Evolutionary conservation across 148 eudicot species (phyloP), one percentile per base, ranked within the genome.

Genomic region (Camellia granthamiana): DNA sequence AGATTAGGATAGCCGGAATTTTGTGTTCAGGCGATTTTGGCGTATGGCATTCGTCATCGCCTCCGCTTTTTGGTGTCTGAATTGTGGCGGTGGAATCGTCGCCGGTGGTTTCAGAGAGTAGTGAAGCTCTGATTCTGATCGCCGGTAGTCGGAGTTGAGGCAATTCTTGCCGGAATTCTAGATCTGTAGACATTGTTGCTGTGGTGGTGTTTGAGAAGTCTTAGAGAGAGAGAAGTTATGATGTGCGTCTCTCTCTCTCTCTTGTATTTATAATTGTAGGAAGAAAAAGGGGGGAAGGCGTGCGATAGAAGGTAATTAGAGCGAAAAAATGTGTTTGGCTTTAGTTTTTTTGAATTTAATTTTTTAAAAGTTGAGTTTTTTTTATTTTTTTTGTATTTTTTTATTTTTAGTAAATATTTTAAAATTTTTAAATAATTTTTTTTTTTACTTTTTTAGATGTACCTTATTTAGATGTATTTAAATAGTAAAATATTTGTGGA

Each of bases 11-110:
- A 3, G 65, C 19, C 59, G 88, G 88, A 55, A 85, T 85, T 76
- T 71, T 79, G 72, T 82, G 69, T 11, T 71, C 67, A 21, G 79
- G 41, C 3, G 85, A 85, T 7, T 72, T 85, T 3, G 88, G 88
- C 0, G 88, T 85, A 70, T 30, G 73, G 62, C 83, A 82, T 14
- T 82, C 83, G 9, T 77, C 78, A 3, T 73, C 76, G 12, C 44
- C 49, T 56, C 4, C 15, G 6, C 6, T 14, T 1, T 12, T 69
- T 7, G 63, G 51, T 41, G 47, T 75, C 66, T 75, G 52, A 75
- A 60, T 75, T 75, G 44, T 46, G 47, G 43, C 1, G 66, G 11
- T 16, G 71, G 14, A 30, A 42, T 41, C 19, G 49, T 38, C 56
- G 6, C 0, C 38, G 56, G 55, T n/a, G 74, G 51, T 2, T 23